phyloP scores from a whole-genome alignment of 2,329 filamentous ascomycete species.

The Teratosphaeria destructans region DNA sequence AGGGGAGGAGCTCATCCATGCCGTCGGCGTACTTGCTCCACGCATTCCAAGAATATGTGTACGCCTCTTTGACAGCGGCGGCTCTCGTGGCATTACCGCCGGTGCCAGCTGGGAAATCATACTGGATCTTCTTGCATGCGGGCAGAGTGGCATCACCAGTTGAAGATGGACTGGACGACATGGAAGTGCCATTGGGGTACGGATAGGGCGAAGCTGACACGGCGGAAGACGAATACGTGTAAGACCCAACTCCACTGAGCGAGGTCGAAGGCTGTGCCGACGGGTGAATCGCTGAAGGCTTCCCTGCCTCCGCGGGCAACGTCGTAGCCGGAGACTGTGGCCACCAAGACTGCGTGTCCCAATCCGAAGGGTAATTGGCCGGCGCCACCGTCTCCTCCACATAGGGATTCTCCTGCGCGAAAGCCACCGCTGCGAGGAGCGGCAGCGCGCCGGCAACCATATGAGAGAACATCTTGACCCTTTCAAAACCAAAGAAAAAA shows the following conservation, averaged over 20 bases:
- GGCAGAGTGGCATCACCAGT: conserved; percentile 1
- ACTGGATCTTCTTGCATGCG: conserved; percentile 5
- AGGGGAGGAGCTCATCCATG: conserved; percentile 30
- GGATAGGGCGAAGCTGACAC: neutral
- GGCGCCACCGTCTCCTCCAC: neutral
- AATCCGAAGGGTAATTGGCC: neutral
- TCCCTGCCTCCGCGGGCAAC: neutral
- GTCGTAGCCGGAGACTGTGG: neutral
- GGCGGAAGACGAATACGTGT: conserved; percentile 2
- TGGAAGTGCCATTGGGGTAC: conserved; percentile 1
- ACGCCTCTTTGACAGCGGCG: conserved; percentile 58
- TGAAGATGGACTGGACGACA: neutral
- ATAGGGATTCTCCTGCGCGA: neutral
- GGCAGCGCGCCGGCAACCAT: neutral
- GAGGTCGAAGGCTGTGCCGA: conserved; percentile 1
- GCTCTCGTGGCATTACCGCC: conserved; percentile 5
- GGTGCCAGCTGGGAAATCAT: conserved; percentile 3
- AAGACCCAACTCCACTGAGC: neutral
- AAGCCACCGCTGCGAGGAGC: neutral
- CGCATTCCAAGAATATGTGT: conserved; percentile 37
- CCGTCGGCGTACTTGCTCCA: conserved; percentile 46
- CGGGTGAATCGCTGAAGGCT: neutral
- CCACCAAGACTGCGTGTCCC: neutral
- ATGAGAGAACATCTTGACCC: neutral
- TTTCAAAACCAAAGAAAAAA: neutral